phyloP scores from a whole-genome alignment of 2,329 filamentous ascomycete genomes.

The Aspergillaceae sp. region DNA sequence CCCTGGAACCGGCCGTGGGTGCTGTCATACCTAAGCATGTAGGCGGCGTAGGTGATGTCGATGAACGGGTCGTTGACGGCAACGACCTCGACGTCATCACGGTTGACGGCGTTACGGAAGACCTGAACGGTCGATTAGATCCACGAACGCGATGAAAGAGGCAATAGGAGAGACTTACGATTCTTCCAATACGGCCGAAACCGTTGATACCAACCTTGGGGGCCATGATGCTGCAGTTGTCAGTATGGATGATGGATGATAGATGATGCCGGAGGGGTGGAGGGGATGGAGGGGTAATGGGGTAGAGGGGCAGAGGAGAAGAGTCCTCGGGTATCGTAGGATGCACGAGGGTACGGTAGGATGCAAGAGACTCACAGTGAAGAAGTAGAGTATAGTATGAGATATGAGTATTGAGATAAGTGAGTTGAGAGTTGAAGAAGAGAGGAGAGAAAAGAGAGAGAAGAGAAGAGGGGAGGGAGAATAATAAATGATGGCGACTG shows the following conservation, averaged over 20 bases:
- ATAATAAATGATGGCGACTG: background rate
- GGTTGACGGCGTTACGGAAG: constrained; percentile 95
- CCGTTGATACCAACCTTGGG: constrained; percentile 85
- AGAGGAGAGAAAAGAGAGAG: constrained; percentile 9
- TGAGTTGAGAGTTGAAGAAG: constrained; percentile 4
- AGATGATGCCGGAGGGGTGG: background rate
- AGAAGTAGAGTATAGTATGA: background rate
- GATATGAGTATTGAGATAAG: background rate
- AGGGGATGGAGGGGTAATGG: background rate
- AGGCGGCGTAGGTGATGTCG: constrained; percentile 91
- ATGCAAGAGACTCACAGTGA: constrained; percentile 6
- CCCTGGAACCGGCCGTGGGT: constrained; percentile 97
- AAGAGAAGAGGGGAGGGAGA: constrained; percentile 5
- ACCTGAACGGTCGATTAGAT: constrained; percentile 43
- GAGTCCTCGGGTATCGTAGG: background rate
- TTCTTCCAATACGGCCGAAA: constrained; percentile 98
- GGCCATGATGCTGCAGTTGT: constrained; percentile 27
- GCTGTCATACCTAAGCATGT: constrained; percentile 99
- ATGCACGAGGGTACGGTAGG: too few relatives aligned
- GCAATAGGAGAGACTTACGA: constrained; percentile 43
- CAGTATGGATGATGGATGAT: constrained; percentile 13
- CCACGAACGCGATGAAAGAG: background rate
- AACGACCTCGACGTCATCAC: constrained; percentile 81
- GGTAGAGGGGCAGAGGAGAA: background rate
- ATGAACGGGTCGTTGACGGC: constrained; percentile 99